Evolutionary conservation across 805 yeast species (phyloP).

Genomic region (Candida schatavii): DNA sequence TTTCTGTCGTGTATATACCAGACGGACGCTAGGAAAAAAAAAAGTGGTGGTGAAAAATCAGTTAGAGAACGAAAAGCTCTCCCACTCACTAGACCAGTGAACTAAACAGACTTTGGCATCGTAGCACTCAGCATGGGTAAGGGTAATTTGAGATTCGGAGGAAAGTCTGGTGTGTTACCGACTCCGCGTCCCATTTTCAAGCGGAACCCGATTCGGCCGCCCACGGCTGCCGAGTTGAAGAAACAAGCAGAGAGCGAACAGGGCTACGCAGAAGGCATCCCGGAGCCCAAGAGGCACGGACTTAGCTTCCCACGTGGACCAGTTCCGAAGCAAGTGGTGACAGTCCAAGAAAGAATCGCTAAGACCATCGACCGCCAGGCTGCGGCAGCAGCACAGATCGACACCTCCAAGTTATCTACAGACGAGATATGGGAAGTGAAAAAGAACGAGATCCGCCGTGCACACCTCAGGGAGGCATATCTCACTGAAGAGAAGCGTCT

Average conservation of each 20-base stretch:
- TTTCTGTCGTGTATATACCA: not conserved
- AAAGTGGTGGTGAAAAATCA: no score
- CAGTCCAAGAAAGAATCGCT: constrained; percentile 59
- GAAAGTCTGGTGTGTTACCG: constrained; percentile 83
- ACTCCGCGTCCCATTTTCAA: constrained; percentile 72
- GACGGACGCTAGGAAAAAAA: no score
- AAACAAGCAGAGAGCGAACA: constrained; percentile 45
- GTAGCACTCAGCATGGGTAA: constrained; percentile 39
- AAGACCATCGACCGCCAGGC: constrained; percentile 50
- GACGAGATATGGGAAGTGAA: constrained; percentile 47
- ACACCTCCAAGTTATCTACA: constrained; percentile 22
- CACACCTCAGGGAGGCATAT: constrained; percentile 64
- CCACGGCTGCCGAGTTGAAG: constrained; percentile 40
- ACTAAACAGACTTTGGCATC: not conserved
- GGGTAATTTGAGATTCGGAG: constrained; percentile 49
- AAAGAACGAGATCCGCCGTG: constrained; percentile 66
- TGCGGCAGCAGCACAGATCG: constrained; percentile 18
- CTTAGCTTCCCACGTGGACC: constrained; percentile 50
- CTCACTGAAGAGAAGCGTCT: constrained; percentile 51
- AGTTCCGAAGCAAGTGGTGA: constrained; percentile 47
- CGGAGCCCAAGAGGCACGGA: constrained; percentile 60
- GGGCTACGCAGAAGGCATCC: constrained; percentile 71
- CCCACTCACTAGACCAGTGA: not conserved
- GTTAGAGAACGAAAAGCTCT: no score
- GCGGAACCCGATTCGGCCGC: constrained; percentile 53